Conservation (phyloP, 1,284 basidiomycete genomes). For the Boletellus deceptivus region DNA sequence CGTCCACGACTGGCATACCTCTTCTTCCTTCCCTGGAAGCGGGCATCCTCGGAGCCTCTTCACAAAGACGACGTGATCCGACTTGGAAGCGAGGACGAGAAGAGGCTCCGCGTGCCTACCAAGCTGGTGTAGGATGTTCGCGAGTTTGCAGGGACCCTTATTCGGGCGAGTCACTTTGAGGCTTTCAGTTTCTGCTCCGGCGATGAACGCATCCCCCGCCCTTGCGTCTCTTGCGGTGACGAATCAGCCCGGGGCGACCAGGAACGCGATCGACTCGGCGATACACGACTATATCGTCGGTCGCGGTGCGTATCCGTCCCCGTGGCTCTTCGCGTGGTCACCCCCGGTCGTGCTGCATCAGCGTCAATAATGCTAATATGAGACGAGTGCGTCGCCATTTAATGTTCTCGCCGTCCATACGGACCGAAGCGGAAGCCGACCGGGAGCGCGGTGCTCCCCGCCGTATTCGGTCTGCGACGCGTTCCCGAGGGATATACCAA, state of each 20-base stretch:
- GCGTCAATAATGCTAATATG: constrained; percentile 86
- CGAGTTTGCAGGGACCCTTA: constrained; percentile 53
- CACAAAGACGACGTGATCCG: constrained; percentile 39
- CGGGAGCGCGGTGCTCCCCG: constrained; percentile 14
- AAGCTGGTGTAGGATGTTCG: constrained; percentile 62
- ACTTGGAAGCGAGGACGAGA: constrained; percentile 59
- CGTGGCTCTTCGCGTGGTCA: constrained; percentile 77
- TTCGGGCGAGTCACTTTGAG: constrained; percentile 45
- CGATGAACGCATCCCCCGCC: background rate
- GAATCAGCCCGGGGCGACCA: constrained; percentile 68
- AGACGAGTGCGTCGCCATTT: constrained; percentile 58
- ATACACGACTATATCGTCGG: constrained; percentile 71
- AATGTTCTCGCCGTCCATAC: background rate
- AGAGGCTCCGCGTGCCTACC: constrained; percentile 56
- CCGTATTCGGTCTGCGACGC: constrained; percentile 68
- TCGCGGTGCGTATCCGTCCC: constrained; percentile 84
- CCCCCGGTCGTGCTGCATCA: constrained; percentile 87
- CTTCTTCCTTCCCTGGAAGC: constrained; percentile 7
- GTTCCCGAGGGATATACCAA: constrained; percentile 81
- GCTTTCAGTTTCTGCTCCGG: too few species aligned
- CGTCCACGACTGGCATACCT: constrained; percentile 5
- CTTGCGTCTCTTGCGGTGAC: too few species aligned
- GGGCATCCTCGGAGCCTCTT: constrained; percentile 28
- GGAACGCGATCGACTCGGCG: constrained; percentile 66
- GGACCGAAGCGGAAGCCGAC: background rate